A percentile compares a stretch with the other conserved stretches of the same genome.
These are phyloP conservation scores for Tolypocladium endophyticum DNA, from an alignment of 2,329 filamentous ascomycete species.

Conservation along the genomic window DNA sequence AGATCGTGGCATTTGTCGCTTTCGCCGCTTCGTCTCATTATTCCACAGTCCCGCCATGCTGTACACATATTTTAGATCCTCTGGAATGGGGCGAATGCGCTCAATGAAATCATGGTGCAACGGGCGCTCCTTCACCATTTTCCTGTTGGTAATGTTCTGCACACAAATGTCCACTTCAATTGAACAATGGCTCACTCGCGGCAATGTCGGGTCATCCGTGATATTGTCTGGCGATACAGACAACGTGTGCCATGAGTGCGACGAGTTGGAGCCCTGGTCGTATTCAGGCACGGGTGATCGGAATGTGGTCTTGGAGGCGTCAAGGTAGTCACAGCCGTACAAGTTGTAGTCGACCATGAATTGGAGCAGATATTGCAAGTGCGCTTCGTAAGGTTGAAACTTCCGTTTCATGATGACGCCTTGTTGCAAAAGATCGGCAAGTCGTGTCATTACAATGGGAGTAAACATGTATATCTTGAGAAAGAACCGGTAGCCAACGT, in stretches of 20 bases:
- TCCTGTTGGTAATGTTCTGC: slow-evolving; percentile 77
- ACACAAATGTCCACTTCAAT: slow-evolving; percentile 85
- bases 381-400: slow-evolving; percentile 89
- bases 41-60: slow-evolving; percentile 93
- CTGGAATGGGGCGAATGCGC: slow-evolving; percentile 47
- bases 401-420: slow-evolving; percentile 74
- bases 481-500: slow-evolving; percentile 84
- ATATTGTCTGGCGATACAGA: slow-evolving; percentile 45
- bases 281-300: slow-evolving; percentile 64
- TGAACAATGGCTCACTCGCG: slow-evolving; percentile 75
- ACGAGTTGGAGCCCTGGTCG: slow-evolving; percentile 45
- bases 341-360: slow-evolving; percentile 99
- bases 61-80: slow-evolving; percentile 72
- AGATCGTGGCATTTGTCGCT: slow-evolving; percentile 54
- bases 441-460: slow-evolving; percentile 72
- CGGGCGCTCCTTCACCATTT: slow-evolving; percentile 61
- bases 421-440: slow-evolving; percentile 79
- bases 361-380: slow-evolving; percentile 83
- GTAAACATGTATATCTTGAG: slow-evolving; percentile 94
- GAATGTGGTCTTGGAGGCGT: slow-evolving; percentile 61
- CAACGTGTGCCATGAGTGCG: slow-evolving; percentile 70
- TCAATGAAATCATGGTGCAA: slow-evolving; percentile 87
- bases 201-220: slow-evolving; percentile 51
- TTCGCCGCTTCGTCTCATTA: slow-evolving; percentile 74
- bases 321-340: slow-evolving; percentile 84